Base-by-base conservation (phyloP, 2,329 filamentous ascomycete species). In the Thelonectria discophora region DNA sequence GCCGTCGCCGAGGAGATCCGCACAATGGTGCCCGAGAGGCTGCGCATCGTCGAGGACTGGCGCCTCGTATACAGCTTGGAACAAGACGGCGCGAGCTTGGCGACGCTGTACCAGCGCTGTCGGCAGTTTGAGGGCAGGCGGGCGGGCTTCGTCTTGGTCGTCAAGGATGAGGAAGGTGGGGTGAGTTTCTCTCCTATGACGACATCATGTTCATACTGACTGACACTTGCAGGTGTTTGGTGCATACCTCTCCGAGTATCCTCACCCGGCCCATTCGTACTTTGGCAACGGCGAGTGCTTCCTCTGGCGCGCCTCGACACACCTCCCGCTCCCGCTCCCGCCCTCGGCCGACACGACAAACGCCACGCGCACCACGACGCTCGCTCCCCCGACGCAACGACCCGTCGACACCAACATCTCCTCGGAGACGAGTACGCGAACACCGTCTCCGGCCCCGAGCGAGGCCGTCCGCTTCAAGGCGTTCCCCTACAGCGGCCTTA, bases 201-300 rank as follows among this genome's bases (percentile, higher is more conserved):
- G 49, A 18, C 63, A 51, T n/a, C n/a, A n/a, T n/a, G n/a, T n/a
- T n/a, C n/a, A n/a, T n/a, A n/a, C n/a, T n/a, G n/a, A n/a, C n/a
- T n/a, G n/a, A 67, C 53, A 55, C 30, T 47, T 47, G 24, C 65
- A 90, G 86, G 85, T 93, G 43, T 99, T 99, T 75, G 95, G 95
- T 73, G 94, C 94, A 55, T 98, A 98, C 76, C 87, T 98, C 55
- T 96, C 93, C 54, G 94, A 99, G 75, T 84, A 91, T 52, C 94
- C 94, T 11, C 91, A 90, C 69, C 92, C 93, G 0, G 82, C 88
- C 1, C 80, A 92, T 2, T 91, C 94, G 65, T 99, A 97, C 81
- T 99, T 92, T 76, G 95, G 95, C 72, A 97, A 93, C 12, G 95
- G 95, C 71, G 95, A 99, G 78, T 98, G 94, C 78, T 99, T 90